Evolutionary conservation across 176 grass and related monocot species (phyloP), one percentile per base, ranked within the genome.

Genomic region (Hsuehochloa calcarea): DNA sequence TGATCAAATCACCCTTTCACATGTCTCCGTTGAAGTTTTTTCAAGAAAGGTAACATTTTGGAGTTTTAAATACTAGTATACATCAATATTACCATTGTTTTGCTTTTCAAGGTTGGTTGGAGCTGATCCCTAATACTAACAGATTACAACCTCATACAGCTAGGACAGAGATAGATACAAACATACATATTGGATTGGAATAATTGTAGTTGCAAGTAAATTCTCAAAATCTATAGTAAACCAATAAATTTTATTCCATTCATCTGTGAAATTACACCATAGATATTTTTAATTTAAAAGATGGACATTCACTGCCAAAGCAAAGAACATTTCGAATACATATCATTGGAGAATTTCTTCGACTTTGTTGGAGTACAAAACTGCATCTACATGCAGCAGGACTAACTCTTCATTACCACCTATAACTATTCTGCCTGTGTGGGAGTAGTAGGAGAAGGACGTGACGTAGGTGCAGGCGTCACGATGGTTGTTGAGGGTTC

Each of bases 371-470:
- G 74, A 77, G 38, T 34, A 68, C 20, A 35, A 74, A 75, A 80
- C 69, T 84, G 85, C 63, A 10, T 84, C 68, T 62, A 74, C 31
- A 68, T 63, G 74, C 31, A 79, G 26, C 68, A 34, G 31, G 31
- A 84, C 10, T 59, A 70, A 81, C 79, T 89, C 67, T 85, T 92
- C 74, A 86, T 16, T 34, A n/a, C 65, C 45, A 72, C 40, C 68
- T 84, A 84, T 23, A 56, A 84, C 79, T 82, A 85, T 75, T 95
- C 85, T 68, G 74, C 70, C 64, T 87, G 74, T 11, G 88, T 83
- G 63, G 93, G 58, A 65, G 68, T 87, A 80, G 66, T 54, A 41
- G 81, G 43, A 70, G 77, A 37, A 67, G 65, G 43, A 59, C 79
- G 29, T 7, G 84, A 27, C 3, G 31, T 35, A 62, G 88, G 35